Evolutionary conservation across 2,329 filamentous ascomycete genomes (phyloP).

Genomic region (Venturia nashicola): DNA sequence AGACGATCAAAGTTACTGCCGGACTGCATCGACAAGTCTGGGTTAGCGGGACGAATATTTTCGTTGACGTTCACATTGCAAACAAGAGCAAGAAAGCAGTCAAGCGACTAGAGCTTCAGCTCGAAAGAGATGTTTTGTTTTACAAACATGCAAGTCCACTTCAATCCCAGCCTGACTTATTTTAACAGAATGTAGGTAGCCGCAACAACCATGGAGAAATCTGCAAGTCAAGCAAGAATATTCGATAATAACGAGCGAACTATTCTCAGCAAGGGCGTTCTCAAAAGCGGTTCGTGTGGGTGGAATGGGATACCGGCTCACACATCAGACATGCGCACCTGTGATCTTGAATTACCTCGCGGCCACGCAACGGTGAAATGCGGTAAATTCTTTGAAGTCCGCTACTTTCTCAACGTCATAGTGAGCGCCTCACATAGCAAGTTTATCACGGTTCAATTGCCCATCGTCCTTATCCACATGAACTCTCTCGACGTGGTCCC

Average conservation of each 20-base stretch:
- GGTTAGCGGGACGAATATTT: slow-evolving; percentile 43
- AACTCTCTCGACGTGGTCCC: slow-evolving; percentile 45
- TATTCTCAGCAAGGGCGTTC: slow-evolving; percentile 29
- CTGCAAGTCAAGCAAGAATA: slow-evolving; percentile 37
- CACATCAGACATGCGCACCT: slow-evolving; percentile 35
- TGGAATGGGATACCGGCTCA: slow-evolving; percentile 37
- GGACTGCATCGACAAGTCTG: slow-evolving; percentile 45
- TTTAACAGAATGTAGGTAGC: slow-evolving; percentile 26
- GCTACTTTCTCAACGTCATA: slow-evolving; percentile 41
- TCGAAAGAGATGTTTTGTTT: slow-evolving; percentile 38
- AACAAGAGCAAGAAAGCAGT: slow-evolving; percentile 38
- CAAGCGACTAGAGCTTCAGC: slow-evolving; percentile 37
- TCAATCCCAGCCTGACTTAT: slow-evolving; percentile 15
- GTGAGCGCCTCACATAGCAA: slow-evolving; percentile 35
- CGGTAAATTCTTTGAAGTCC: slow-evolving; percentile 44
- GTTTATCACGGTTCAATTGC: slow-evolving; percentile 40
- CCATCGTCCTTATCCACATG: slow-evolving; percentile 45
- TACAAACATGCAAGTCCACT: slow-evolving; percentile 34
- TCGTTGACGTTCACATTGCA: slow-evolving; percentile 39
- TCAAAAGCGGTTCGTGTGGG: slow-evolving; percentile 31
- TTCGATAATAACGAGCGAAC: slow-evolving; percentile 39
- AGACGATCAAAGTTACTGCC: slow-evolving; percentile 37
- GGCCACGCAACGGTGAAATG: slow-evolving; percentile 39
- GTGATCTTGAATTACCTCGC: slow-evolving; percentile 36
- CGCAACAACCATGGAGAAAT: slow-evolving; percentile 36